A percentile compares a stretch with the other conserved stretches of the same genome.
These are phyloP conservation scores for Paecilomyces formosus DNA, from an alignment of 2,329 filamentous ascomycete genomes.

Conservation along the genomic window DNA sequence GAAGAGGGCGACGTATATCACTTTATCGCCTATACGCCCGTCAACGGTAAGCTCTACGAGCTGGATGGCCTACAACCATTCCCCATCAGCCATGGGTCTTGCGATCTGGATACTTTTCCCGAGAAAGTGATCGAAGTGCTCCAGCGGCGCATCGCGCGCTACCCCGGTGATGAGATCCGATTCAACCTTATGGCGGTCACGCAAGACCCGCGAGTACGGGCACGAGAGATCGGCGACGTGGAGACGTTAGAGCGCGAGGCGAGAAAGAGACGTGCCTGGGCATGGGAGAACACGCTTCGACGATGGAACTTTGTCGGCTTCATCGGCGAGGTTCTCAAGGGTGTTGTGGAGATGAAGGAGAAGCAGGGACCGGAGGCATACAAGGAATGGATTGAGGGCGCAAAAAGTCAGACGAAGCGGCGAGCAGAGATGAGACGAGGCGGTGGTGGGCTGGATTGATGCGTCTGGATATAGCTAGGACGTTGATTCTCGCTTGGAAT, in stretches of 20 bases:
- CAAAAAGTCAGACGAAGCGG: slow-evolving; percentile 36
- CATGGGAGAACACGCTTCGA: slow-evolving; percentile 88
- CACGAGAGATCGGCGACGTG: slow-evolving; percentile 71
- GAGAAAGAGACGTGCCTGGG: slow-evolving; percentile 77
- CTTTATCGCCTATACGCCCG: slow-evolving; percentile 88
- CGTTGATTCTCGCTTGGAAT: too few relatives aligned
- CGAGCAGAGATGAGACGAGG: slow-evolving; percentile 26
- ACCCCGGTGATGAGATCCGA: slow-evolving; percentile 79
- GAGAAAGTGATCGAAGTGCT: slow-evolving; percentile 79
- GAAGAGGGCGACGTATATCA: slow-evolving; percentile 83
- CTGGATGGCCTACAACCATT: slow-evolving; percentile 89
- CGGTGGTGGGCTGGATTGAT: background rate
- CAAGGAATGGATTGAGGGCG: slow-evolving; percentile 74
- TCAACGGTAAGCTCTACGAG: slow-evolving; percentile 79
- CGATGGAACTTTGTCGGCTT: slow-evolving; percentile 96
- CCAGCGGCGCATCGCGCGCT: slow-evolving; percentile 72
- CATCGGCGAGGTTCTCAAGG: slow-evolving; percentile 81
- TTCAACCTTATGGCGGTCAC: slow-evolving; percentile 96
- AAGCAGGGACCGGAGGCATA: slow-evolving; percentile 59
- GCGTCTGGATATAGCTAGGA: background rate
- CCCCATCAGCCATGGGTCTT: slow-evolving; percentile 80
- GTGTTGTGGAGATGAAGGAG: slow-evolving; percentile 69
- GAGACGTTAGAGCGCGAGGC: slow-evolving; percentile 74
- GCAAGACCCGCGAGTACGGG: slow-evolving; percentile 68
- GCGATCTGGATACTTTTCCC: slow-evolving; percentile 64